A percentile compares a stretch with the other conserved stretches of the same genome.
These are phyloP conservation scores for Pyracantha coccinea DNA, from an alignment of 331 rosid genomes.

Conservation along the genomic window DNA sequence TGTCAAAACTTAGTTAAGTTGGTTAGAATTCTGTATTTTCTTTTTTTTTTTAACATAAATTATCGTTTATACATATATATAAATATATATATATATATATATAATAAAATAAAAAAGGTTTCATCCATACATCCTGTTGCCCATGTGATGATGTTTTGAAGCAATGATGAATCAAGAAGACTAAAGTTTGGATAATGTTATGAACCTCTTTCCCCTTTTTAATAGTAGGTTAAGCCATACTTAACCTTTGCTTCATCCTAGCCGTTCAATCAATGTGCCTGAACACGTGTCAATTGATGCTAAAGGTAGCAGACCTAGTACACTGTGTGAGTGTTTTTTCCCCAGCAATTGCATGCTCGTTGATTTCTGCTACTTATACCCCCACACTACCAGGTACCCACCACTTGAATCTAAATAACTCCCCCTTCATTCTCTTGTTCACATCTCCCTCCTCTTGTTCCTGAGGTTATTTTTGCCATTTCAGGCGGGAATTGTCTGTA, in stretches of 20 bases:
- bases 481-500: constrained; percentile 10
- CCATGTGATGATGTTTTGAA: not conserved
- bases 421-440: not conserved
- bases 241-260: not conserved
- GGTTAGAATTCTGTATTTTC: no score
- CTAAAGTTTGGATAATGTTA: not conserved
- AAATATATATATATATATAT: no score
- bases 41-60: no score
- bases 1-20: no score
- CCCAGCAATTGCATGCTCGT: not conserved
- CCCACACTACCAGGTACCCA: not conserved
- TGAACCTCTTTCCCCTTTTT: not conserved
- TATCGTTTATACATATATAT: no score
- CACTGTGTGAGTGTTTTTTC: not conserved
- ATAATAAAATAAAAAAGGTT: no score
- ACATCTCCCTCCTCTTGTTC: not conserved
- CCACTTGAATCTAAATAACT: not conserved
- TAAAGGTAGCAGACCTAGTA: not conserved
- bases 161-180: not conserved
- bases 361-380: constrained; percentile 1
- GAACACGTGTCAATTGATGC: not conserved
- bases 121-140: no score
- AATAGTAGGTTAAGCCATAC: not conserved
- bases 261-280: not conserved
- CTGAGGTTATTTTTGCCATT: not conserved